phyloP scores from a whole-genome alignment of 2,329 filamentous ascomycete species.

The Macroventuria anomochaeta region DNA sequence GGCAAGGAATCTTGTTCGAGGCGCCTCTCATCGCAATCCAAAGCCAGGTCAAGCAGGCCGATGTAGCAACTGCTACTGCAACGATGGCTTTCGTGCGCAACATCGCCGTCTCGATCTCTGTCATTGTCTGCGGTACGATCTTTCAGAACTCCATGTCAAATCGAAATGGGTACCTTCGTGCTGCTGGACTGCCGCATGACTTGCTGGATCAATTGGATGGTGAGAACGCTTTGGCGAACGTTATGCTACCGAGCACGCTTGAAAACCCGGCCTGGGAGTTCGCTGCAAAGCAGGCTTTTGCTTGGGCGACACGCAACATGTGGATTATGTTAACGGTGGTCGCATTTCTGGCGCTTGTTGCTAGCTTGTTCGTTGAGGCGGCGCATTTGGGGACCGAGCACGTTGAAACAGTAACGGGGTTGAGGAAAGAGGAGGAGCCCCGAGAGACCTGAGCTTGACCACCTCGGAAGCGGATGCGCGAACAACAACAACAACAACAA shows the following conservation, averaged over 20 bases:
- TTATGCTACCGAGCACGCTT: constrained; percentile 61
- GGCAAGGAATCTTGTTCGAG: constrained; percentile 61
- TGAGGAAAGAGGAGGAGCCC: constrained; percentile 42
- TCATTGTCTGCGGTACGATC: constrained; percentile 59
- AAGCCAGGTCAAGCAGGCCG: constrained; percentile 57
- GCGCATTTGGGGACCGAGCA: constrained; percentile 53
- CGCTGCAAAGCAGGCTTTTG: constrained; percentile 53
- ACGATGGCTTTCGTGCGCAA: constrained; percentile 58
- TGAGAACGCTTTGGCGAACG: constrained; percentile 65
- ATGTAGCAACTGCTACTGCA: constrained; percentile 60
- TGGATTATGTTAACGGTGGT: constrained; percentile 57
- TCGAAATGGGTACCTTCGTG: constrained; percentile 55
- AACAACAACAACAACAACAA: too few relatives aligned
- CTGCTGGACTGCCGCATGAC: constrained; percentile 57
- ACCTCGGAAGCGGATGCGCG: too few relatives aligned
- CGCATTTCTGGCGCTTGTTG: constrained; percentile 46
- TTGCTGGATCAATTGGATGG: constrained; percentile 62
- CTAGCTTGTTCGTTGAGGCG: constrained; percentile 49
- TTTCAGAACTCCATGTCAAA: constrained; percentile 67
- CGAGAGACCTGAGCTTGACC: too few relatives aligned
- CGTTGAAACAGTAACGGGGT: constrained; percentile 56
- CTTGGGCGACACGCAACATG: constrained; percentile 54
- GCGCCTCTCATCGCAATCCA: constrained; percentile 64
- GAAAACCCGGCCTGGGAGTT: constrained; percentile 52
- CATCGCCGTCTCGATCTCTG: constrained; percentile 55